Conservation (phyloP, 306 rosid species). For the Amphicarpaea edgeworthii region DNA sequence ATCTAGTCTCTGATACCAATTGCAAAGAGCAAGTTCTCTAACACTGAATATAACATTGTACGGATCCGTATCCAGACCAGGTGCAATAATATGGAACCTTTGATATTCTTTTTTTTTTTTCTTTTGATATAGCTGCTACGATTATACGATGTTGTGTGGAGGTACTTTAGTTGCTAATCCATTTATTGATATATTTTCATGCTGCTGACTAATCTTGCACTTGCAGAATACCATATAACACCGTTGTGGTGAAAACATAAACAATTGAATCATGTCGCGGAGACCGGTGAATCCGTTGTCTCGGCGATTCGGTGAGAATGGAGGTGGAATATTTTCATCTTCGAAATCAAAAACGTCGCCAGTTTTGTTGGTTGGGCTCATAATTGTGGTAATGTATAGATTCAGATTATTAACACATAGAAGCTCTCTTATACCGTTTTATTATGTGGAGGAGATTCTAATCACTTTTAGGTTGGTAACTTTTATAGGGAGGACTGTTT, state of each 20-base stretch:
- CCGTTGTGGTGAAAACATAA: neutral
- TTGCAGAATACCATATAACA: constrained; percentile 25
- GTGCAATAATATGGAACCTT: constrained; percentile 6
- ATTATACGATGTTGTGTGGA: neutral
- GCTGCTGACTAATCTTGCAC: neutral
- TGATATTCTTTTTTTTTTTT: neutral
- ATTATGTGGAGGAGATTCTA: constrained; percentile 26
- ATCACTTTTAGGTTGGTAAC: neutral
- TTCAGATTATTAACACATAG: neutral
- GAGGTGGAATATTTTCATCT: constrained; percentile 52
- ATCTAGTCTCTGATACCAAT: constrained; percentile 36
- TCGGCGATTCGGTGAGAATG: constrained; percentile 60
- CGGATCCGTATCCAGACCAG: constrained; percentile 29
- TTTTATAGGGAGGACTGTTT: constrained; percentile 60
- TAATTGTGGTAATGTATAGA: constrained; percentile 52
- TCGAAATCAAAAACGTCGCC: constrained; percentile 62
- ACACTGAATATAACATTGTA: constrained; percentile 23
- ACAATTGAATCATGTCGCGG: constrained; percentile 57
- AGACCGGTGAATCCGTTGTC: constrained; percentile 57
- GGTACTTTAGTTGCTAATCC: constrained; percentile 1
- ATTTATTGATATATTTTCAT: neutral
- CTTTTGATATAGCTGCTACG: neutral
- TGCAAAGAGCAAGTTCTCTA: constrained; percentile 31
- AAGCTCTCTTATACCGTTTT: constrained; percentile 12
- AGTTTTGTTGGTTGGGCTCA: constrained; percentile 52